A percentile compares a stretch with the other conserved stretches of the same genome.
Evolutionary conservation across 345 rosid species (phyloP).

Genomic region (Abelmoschus esculentus): DNA sequence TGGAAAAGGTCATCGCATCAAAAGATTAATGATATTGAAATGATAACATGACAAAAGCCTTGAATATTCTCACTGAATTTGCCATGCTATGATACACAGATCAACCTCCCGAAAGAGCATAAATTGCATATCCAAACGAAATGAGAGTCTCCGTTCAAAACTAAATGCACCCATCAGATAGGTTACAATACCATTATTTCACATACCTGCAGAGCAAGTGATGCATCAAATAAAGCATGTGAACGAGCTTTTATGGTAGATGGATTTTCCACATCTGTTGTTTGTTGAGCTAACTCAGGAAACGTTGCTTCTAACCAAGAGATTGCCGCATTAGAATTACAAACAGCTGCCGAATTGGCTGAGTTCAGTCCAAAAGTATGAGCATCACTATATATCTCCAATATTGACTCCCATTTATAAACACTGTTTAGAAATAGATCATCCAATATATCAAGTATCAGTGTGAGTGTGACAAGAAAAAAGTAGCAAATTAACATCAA

Average conservation of each 20-base stretch:
- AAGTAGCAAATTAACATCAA: background rate
- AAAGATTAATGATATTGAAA: background rate
- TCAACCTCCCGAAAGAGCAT: background rate
- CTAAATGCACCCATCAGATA: background rate
- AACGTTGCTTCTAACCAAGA: slow-evolving; percentile 92
- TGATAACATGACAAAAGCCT: background rate
- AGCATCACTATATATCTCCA: slow-evolving; percentile 85
- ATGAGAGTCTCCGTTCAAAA: background rate
- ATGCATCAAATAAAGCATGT: slow-evolving; percentile 68
- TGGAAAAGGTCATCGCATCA: slow-evolving; percentile 18
- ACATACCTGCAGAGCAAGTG: slow-evolving; percentile 85
- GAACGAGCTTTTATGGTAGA: slow-evolving; percentile 59
- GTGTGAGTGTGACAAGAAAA: slow-evolving; percentile 7
- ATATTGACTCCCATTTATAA: slow-evolving; percentile 66
- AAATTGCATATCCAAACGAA: background rate
- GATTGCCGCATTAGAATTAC: slow-evolving; percentile 70
- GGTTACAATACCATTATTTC: background rate
- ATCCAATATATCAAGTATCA: slow-evolving; percentile 16
- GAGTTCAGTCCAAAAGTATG: slow-evolving; percentile 63
- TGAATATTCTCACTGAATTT: background rate
- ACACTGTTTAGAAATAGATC: slow-evolving; percentile 40
- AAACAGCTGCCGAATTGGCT: slow-evolving; percentile 48
- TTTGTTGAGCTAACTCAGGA: slow-evolving; percentile 62
- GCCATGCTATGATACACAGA: background rate
- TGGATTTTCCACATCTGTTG: slow-evolving; percentile 35